phyloP scores from a whole-genome alignment of 495 filamentous ascomycete species.

The Aspergillus wentii region DNA sequence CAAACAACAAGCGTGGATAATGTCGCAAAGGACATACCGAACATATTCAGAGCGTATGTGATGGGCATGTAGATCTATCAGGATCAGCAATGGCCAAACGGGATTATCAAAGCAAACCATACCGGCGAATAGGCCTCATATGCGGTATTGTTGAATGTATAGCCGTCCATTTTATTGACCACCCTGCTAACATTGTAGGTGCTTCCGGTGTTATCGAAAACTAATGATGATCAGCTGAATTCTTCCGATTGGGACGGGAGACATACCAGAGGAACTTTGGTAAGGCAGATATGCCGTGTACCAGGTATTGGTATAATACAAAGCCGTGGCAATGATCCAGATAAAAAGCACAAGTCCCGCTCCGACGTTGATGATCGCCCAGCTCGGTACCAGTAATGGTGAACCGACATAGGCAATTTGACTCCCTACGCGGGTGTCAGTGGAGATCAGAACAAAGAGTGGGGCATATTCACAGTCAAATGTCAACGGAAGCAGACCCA shows the following conservation, averaged over 20 bases:
- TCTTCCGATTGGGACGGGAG: background rate
- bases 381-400: slow-evolving; percentile 73
- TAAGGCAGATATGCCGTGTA: slow-evolving; percentile 23
- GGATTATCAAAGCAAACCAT: background rate
- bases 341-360: slow-evolving; percentile 70
- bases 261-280: slow-evolving; percentile 22
- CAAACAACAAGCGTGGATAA: slow-evolving; percentile 66
- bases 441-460: slow-evolving; percentile 24
- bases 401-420: slow-evolving; percentile 84
- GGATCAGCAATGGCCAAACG: background rate
- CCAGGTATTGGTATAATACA: slow-evolving; percentile 54
- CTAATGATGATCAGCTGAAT: slow-evolving; percentile 19
- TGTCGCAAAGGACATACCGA: slow-evolving; percentile 76
- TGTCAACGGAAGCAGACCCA: slow-evolving; percentile 75
- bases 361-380: slow-evolving; percentile 79
- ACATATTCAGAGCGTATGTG: slow-evolving; percentile 70
- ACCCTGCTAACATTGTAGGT: slow-evolving; percentile 73
- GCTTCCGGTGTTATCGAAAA: slow-evolving; percentile 77
- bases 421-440: slow-evolving; percentile 55
- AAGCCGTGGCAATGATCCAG: slow-evolving; percentile 62
- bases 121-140: slow-evolving; percentile 66
- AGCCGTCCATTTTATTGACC: slow-evolving; percentile 54
- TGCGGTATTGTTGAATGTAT: slow-evolving; percentile 62
- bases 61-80: slow-evolving; percentile 68
- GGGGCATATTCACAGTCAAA: slow-evolving; percentile 52